Base-by-base conservation (phyloP, 2,329 filamentous ascomycete species). In the Colletotrichum lupini region DNA sequence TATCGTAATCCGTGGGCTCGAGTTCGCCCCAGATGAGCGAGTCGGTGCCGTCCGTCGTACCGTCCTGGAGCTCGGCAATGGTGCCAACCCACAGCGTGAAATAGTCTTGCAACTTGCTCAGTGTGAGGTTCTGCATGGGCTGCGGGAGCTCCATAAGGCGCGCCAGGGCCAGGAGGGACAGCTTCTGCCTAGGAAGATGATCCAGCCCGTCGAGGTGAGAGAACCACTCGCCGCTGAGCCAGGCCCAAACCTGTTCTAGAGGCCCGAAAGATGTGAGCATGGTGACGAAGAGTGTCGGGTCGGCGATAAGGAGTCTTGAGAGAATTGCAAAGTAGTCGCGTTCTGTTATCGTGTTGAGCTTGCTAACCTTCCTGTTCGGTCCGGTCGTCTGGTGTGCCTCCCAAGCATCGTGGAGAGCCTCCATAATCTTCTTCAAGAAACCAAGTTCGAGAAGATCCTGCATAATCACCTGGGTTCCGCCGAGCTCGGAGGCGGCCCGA, bases 321-420 rank as follows among this genome's bases (percentile, higher is more conserved):
- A 99, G 87, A 2, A 98, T 91, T 5, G 91, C 90, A 79, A 97
- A 93, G 81, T 97, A 98, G 79, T 98, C 94, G 0, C 93, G 93
- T 79, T 98, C 92, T 1, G 94, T 92, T 12, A 95, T 88, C 14
- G 92, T 91, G 77, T 93, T 92, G 42, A 98, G 89, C 35, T 90
- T 89, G 53, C 92, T 89, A 24, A 90, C 87, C 76, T 89, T 93
- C 30, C 89, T 89, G 78, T 94, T 93, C 0, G 96, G 95, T 0
- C 97, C 96, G 0, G 93, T 94, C 0, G 93, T 94, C 80, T 97
- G 92, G 77, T 94, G 92, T 3, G 94, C 92, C 78, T 93, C 89
- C 88, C 91, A 92, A 3, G 92, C 89, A 65, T 92, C 89, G 78
- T 91, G 91, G 1, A 96, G 86, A 9, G 89, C 90, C 75, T 90